Evolutionary conservation across 2,329 filamentous ascomycete species (phyloP), one percentile per base, ranked within the genome.

Genomic region (Aspergillus fructus): DNA sequence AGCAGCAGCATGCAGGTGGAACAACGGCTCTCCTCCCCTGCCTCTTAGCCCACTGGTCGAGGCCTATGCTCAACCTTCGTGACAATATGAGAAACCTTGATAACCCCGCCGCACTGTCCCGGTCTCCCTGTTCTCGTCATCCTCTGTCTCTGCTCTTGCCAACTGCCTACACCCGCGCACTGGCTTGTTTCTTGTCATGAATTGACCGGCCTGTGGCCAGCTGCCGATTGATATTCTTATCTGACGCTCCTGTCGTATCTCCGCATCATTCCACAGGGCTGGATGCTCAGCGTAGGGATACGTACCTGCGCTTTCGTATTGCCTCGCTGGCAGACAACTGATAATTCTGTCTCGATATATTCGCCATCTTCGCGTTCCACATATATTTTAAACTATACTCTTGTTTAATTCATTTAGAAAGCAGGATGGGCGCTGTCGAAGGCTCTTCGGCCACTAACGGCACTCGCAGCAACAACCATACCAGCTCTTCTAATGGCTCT

Each of bases 11-110:
- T 55, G 50, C 52, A 46, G 37, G 23, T 48, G 34, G 49, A 42
- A 42, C 57, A 56, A 58, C 56, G 57, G 61, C 43, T 58, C 49
- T 56, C 45, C 48, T 50, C 37, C 42, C 41, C 48, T 56, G 55
- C 19, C 42, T 53, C 43, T 54, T 56, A 45, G 59, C 55, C 53
- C n/a, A 17, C 46, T 7, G 12, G 27, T 47, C n/a, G 53, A 59
- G 61, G 61, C 62, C 59, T 60, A 64, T 66, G 63, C 62, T 64
- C 59, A 55, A 55, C 39, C 48, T 54, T 55, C 34, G 42, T 52
- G 41, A 42, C 57, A 56, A 59, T 58, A 49, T 56, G 51, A 42
- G 33, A 33, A 43, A 9, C 23, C 47, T 51, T 56, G 52, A 53
- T 46, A 59, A 60, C 62, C 63, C 61, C 63, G 61, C 64, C 53